Evolutionary conservation across 179 eudicot genomes (phyloP), one percentile per base, ranked within the genome.

Genomic region (Vitellaria paradoxa): DNA sequence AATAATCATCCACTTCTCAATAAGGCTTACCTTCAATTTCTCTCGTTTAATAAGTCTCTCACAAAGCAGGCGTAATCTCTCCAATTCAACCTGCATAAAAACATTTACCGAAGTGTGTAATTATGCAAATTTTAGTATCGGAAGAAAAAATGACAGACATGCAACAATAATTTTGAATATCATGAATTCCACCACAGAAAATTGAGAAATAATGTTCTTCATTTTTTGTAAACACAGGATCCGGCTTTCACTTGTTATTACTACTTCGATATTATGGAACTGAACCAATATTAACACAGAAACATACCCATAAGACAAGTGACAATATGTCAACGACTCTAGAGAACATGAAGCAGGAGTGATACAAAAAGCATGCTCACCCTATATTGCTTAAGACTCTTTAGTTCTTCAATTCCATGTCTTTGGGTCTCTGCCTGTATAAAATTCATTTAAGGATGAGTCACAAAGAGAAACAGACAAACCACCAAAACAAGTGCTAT

Each of bases 31-130:
- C 97, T 96, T 96, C 79, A 96, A 72, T 76, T 94, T 96, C 85
- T 96, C 37, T 30, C 99, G 87, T 82, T 86, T 92, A 70, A 92
- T 84, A 68, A 96, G 92, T 83, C 99, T 88, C 81, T 96, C 99
- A 42, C 99, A 96, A 30, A 96, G 85, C 79, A 96, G 98, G 17
- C 99, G 96, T 68, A 96, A 78, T 67, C 93, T 89, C 90, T 96
- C 99, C 79, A 96, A 82, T 87, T 96, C 98, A 81, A 96, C 99
- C 99, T 96, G 87, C 74, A 68, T 17, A 83, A 72, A 21, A 69
- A 18, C 53, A 76, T 76, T 76, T 37, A 20, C 18, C 42, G 21
- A 49, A 12, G 10, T 7, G 66, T 8, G 59, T 68, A 46, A 68
- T 42, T 6, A 45, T 20, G 40, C 37, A 46, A 15, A 30, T 5